Conservation (phyloP, 306 rosid genomes). For the Cucurbita maxima region DNA sequence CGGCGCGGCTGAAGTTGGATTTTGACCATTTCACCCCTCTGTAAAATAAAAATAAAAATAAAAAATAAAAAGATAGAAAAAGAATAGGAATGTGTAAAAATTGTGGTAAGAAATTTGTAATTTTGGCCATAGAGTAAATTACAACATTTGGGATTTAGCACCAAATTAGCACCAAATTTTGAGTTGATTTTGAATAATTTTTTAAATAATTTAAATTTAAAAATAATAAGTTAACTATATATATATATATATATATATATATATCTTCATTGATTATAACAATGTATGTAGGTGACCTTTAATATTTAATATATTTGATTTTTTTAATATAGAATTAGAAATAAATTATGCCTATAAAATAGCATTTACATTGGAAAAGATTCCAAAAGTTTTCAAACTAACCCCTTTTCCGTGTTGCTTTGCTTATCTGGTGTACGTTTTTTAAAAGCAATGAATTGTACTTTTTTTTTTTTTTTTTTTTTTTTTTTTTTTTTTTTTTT, state of each 20-base stretch:
- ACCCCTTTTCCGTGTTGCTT: background rate
- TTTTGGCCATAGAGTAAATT: background rate
- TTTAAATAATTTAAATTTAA: too few species aligned
- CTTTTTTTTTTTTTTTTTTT: too few species aligned
- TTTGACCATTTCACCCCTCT: constrained; percentile 17
- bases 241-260: too few species aligned
- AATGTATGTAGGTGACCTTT: too few species aligned
- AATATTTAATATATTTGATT: too few species aligned
- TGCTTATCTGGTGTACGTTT: background rate
- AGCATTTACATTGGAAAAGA: background rate
- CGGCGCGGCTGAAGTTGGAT: constrained; percentile 80
- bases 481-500: background rate
- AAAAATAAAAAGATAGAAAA: background rate
- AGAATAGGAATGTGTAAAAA: background rate
- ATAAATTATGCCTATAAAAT: too few species aligned
- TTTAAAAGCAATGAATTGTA: background rate
- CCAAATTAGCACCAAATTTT: too few species aligned
- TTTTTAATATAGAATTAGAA: too few species aligned
- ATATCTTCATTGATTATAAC: too few species aligned
- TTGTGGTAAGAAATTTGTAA: constrained; percentile 4
- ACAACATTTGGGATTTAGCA: too few species aligned
- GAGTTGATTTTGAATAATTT: too few species aligned
- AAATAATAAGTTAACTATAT: too few species aligned
- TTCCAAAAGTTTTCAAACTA: background rate
- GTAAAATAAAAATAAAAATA: background rate